phyloP scores from a whole-genome alignment of 73 alveolate species.

The Paramecium tetraurelia region DNA sequence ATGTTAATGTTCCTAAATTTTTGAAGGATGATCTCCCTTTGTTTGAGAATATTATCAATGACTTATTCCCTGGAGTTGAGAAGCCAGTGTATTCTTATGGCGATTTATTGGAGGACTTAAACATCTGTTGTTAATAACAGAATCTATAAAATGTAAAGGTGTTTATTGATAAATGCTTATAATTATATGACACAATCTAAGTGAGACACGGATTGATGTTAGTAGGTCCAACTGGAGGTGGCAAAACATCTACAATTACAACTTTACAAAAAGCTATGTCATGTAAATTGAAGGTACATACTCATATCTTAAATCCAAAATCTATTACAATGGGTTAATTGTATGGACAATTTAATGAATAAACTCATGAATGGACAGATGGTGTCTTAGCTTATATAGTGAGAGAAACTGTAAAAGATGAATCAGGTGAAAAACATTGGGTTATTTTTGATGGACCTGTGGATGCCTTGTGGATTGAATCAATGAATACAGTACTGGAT shows the following conservation, averaged over 20 bases:
- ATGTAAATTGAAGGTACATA: conserved; percentile 77
- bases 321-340: conserved; percentile 98
- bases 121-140: conserved; percentile 73
- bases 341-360: conserved; percentile 96
- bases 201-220: conserved; percentile 98
- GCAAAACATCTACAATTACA: conserved; percentile 89
- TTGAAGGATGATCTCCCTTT: conserved; percentile 98
- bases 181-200: conserved; percentile 96
- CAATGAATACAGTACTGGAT: conserved; percentile 99
- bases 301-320: conserved; percentile 95
- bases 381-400: conserved; percentile 95
- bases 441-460: conserved; percentile 99
- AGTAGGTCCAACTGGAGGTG: conserved; percentile 99
- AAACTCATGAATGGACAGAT: conserved; percentile 98
- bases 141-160: conserved; percentile 90
- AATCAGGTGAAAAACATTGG: conserved; percentile 88
- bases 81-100: conserved; percentile 91
- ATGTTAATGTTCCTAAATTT: conserved; percentile 98
- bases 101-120: conserved; percentile 75
- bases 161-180: conserved; percentile 94
- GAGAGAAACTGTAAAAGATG: conserved; percentile 85
- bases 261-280: conserved; percentile 86
- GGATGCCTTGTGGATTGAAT: conserved; percentile 96
- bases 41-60: conserved; percentile 96
- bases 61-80: conserved; percentile 98